Conservation (phyloP, 2,329 filamentous ascomycete species). For the Decorospora gaudefroyi region DNA sequence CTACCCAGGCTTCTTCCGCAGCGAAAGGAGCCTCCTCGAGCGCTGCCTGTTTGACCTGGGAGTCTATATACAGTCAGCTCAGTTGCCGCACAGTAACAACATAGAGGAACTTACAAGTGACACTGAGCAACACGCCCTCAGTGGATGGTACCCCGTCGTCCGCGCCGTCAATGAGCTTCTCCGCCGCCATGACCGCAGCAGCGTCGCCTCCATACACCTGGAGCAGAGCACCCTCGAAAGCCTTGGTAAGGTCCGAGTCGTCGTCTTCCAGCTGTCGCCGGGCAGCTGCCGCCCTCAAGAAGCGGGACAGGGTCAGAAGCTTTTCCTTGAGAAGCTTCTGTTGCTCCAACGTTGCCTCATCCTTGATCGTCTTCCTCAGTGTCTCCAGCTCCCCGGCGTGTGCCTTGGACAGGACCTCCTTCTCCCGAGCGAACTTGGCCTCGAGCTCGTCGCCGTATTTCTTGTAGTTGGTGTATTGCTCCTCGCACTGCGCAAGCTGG, state of each 20-base stretch:
- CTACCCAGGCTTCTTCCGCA: constrained; percentile 56
- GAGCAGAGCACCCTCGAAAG: constrained; percentile 77
- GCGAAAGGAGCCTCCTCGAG: constrained; percentile 59
- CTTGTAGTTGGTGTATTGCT: constrained; percentile 74
- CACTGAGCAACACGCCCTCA: constrained; percentile 65
- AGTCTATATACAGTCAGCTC: constrained; percentile 51
- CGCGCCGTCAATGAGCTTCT: constrained; percentile 75
- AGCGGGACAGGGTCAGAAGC: constrained; percentile 74
- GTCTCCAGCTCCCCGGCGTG: constrained; percentile 64
- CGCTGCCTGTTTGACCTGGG: constrained; percentile 61
- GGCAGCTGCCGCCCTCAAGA: constrained; percentile 77
- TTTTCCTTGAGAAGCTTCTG: constrained; percentile 61
- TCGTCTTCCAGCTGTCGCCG: constrained; percentile 72
- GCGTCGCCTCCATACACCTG: constrained; percentile 80
- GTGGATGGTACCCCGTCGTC: constrained; percentile 69
- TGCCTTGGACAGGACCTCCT: constrained; percentile 58
- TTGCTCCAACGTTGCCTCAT: constrained; percentile 56
- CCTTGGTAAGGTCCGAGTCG: constrained; percentile 75
- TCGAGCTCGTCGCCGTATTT: constrained; percentile 76
- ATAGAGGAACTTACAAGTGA: constrained; percentile 66
- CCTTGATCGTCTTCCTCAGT: constrained; percentile 59
- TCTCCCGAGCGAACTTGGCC: constrained; percentile 62
- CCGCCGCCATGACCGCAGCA: constrained; percentile 71
- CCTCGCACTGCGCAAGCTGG: constrained; percentile 71
- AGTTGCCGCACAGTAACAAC: not conserved